Evolutionary conservation across 805 yeast species (phyloP).

Genomic region (Kockiozyma suomiensis): DNA sequence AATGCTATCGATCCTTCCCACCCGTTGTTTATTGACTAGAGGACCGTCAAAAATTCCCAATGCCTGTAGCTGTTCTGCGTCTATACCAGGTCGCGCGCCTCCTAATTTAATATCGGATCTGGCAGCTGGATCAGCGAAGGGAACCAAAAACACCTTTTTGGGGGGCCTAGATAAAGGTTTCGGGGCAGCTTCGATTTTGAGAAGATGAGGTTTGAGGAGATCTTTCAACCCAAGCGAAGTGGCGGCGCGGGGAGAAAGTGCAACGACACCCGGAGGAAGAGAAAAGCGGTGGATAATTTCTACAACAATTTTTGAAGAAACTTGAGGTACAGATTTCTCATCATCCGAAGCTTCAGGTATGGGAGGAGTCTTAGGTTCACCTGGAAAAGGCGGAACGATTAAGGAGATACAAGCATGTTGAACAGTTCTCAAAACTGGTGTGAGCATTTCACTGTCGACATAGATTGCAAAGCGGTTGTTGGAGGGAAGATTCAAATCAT

Average conservation of each 20-base stretch:
- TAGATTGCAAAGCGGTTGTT: constrained; percentile 47
- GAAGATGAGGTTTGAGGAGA: neutral
- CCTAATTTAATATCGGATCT: neutral
- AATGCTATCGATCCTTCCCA: constrained; percentile 51
- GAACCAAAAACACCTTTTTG: constrained; percentile 53
- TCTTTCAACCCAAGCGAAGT: constrained; percentile 54
- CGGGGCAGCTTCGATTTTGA: constrained; percentile 54
- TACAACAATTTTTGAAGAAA: constrained; percentile 53
- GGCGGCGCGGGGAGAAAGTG: constrained; percentile 57
- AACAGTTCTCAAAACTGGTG: constrained; percentile 42
- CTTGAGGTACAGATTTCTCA: constrained; percentile 18
- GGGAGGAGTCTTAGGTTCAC: constrained; percentile 7
- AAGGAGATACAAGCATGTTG: constrained; percentile 42
- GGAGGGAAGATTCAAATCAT: neutral
- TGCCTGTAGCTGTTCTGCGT: constrained; percentile 19
- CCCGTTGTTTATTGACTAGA: constrained; percentile 51
- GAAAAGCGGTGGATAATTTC: constrained; percentile 47
- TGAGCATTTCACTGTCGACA: constrained; percentile 48
- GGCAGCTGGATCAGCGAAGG: constrained; percentile 48
- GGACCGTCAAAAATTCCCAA: constrained; percentile 36
- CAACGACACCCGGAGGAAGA: constrained; percentile 49
- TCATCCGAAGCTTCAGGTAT: constrained; percentile 1
- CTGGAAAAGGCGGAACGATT: constrained; percentile 32
- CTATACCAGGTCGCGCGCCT: constrained; percentile 22
- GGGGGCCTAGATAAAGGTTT: constrained; percentile 44